phyloP scores from a whole-genome alignment of 148 eudicot species.

The Fallopia convolvulus region DNA sequence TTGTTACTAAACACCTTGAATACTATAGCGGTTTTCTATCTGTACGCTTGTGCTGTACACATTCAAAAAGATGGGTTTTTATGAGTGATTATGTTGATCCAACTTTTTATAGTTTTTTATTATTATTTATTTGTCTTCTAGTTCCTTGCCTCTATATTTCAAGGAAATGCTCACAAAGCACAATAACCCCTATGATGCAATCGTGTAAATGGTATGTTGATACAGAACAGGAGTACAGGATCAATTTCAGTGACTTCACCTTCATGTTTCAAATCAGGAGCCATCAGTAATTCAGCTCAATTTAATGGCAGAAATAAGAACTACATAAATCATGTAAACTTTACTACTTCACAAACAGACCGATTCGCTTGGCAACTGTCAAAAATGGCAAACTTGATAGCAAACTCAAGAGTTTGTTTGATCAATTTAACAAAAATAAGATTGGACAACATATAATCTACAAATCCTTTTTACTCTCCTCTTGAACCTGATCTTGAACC shows the following conservation, averaged over 20 bases:
- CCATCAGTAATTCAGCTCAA: not conserved
- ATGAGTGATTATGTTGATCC: not conserved
- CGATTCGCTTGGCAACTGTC: not conserved
- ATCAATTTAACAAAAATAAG: not conserved
- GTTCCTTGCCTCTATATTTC: too few species aligned
- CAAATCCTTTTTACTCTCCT: conserved; percentile 9
- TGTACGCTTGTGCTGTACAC: not conserved
- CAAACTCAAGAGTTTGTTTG: not conserved
- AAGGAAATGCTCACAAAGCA: too few species aligned
- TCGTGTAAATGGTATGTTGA: not conserved
- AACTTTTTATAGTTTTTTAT: not conserved
- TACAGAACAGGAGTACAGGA: not conserved
- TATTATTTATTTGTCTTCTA: too few species aligned
- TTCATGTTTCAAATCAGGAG: too few species aligned
- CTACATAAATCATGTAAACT: not conserved
- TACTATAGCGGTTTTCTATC: not conserved
- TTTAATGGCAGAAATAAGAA: not conserved
- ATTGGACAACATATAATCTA: not conserved
- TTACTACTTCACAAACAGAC: not conserved
- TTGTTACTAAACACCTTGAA: not conserved
- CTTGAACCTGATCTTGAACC: not conserved
- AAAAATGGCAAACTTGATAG: not conserved
- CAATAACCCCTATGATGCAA: too few species aligned
- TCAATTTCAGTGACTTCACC: too few species aligned
- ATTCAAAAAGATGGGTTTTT: not conserved